Evolutionary conservation across 352 stramenopile genomes (phyloP).

Genomic region (Globisporangium middletonii): DNA sequence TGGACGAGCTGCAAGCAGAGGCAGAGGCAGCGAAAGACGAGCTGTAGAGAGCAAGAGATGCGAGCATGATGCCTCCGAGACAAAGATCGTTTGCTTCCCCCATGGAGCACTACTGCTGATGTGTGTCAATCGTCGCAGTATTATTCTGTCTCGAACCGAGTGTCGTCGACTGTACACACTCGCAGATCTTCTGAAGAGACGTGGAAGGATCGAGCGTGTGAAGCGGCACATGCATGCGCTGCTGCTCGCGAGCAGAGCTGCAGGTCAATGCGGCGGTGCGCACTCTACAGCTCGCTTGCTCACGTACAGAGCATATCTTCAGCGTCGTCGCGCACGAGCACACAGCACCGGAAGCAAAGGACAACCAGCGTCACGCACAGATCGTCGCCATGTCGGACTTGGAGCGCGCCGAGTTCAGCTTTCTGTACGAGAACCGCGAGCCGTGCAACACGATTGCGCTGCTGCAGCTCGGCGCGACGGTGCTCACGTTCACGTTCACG

Average conservation of each 20-base stretch:
- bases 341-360: background rate
- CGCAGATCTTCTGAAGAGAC: slow-evolving; percentile 14
- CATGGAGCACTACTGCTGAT: no score
- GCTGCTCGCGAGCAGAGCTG: background rate
- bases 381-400: slow-evolving; percentile 51
- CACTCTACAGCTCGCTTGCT: slow-evolving; percentile 2
- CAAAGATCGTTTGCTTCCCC: no score
- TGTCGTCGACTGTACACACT: background rate
- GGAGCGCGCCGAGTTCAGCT: slow-evolving; percentile 64
- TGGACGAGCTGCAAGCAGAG: slow-evolving; percentile 27
- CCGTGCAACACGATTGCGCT: slow-evolving; percentile 79
- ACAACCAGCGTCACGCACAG: background rate
- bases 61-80: no score
- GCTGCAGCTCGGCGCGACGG: slow-evolving; percentile 59
- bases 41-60: slow-evolving; percentile 1
- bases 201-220: slow-evolving; percentile 10
- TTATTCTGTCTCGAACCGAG: background rate
- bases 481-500: slow-evolving; percentile 74
- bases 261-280: background rate
- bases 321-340: background rate
- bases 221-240: background rate
- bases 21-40: slow-evolving; percentile 10
- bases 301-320: background rate
- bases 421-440: slow-evolving; percentile 82
- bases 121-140: no score